Evolutionary conservation across 495 filamentous ascomycete species (phyloP), one percentile per base, ranked within the genome.

Genomic region (Penicillium silybi): DNA sequence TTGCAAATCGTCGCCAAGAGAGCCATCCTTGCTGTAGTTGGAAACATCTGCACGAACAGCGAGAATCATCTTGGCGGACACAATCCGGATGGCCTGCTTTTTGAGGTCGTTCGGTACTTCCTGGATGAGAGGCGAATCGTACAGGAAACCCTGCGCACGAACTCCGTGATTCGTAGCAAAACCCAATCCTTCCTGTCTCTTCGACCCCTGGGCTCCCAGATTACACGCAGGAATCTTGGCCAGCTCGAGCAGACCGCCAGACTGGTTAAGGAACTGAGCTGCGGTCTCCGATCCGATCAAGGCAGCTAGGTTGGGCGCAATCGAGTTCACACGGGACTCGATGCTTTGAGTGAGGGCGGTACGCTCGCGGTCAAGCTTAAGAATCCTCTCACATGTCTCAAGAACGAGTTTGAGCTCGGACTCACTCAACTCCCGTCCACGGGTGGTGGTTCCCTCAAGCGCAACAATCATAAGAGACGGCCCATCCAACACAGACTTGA

Each of bases 241-340:
- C 25, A 98, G 82, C 48, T 90, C 90, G 5, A 83, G 86, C 22
- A 98, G 71, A 18, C 93, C 93, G 56, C 93, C 95, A 1, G 89
- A 84, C 52, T 88, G 89, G 68, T 97, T 98, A 54, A 98, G 87
- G 22, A 98, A 82, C 71, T 97, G 93, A 19, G 93, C 95, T 20
- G 95, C 92, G 8, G 92, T 97, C n/a, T 96, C 79, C 2, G 92
- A 90, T 39, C 95, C 93, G 49, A 98, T 86, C 26, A 98, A 80
- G 16, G 84, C 84, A n/a, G 95, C 95, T 32, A 97, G 74, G 58
- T 98, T 98, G 8, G 93, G 93, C 10, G 95, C 93, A 61, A 96
- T 97, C 41, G 95, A 79, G 58, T 83, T 92, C 89, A 98, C 97
- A 53, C 93, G 90, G 29, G 92, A 96, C 72, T 96, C 86, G n/a